Evolutionary conservation across 2,329 filamentous ascomycete species (phyloP).

Genomic region (Fusarium hainanense): DNA sequence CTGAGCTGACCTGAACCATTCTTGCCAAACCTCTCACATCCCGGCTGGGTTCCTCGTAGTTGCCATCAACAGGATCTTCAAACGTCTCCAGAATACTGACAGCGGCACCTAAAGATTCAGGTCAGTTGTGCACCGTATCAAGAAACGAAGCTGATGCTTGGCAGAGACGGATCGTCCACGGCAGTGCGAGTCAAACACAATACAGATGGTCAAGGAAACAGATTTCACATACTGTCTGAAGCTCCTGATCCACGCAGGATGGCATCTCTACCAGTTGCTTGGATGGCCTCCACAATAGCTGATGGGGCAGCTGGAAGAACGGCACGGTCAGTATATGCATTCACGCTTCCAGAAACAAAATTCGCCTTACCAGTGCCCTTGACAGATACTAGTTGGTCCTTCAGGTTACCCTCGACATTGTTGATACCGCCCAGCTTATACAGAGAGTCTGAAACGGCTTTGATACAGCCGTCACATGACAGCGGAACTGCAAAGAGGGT

Average conservation of each 20-base stretch:
- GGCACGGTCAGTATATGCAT: conserved; percentile 18
- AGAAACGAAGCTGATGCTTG: neutral
- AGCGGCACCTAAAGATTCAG: conserved; percentile 69
- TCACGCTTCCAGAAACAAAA: conserved; percentile 4
- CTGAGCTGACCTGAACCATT: conserved; percentile 89
- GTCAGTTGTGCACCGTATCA: conserved; percentile 13
- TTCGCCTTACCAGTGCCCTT: conserved; percentile 77
- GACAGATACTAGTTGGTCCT: conserved; percentile 84
- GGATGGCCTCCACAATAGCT: conserved; percentile 87
- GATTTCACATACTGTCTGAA: conserved; percentile 76
- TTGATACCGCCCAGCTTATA: conserved; percentile 81
- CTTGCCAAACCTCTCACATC: conserved; percentile 87
- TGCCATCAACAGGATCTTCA: conserved; percentile 65
- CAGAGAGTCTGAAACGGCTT: conserved; percentile 83
- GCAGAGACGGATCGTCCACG: neutral
- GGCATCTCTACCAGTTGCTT: conserved; percentile 90
- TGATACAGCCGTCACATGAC: conserved; percentile 89
- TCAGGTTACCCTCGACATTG: conserved; percentile 83
- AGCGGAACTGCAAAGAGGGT: conserved; percentile 95
- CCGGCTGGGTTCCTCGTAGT: conserved; percentile 55
- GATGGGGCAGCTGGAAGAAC: conserved; percentile 77
- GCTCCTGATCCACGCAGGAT: conserved; percentile 90
- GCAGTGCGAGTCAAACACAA: neutral
- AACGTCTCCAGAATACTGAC: conserved; percentile 96
- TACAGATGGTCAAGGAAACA: neutral